Conservation (phyloP, 345 rosid species). For the Trapa bicornis region DNA sequence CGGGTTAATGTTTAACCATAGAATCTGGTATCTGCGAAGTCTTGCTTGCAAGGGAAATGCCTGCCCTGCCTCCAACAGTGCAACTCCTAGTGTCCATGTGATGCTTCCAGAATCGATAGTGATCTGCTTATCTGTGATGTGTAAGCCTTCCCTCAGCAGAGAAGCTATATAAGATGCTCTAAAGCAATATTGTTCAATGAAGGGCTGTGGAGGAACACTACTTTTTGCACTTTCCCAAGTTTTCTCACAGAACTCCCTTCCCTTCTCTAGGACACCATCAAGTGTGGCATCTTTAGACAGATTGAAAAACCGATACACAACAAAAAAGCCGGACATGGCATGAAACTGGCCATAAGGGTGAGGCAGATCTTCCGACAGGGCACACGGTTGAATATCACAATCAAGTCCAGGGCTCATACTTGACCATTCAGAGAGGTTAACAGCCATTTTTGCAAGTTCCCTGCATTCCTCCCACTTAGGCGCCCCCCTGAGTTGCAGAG, state of each 20-base stretch:
- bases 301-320: conserved; percentile 79
- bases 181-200: conserved; percentile 96
- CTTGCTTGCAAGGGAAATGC: conserved; percentile 48
- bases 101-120: conserved; percentile 87
- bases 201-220: conserved; percentile 91
- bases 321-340: conserved; percentile 89
- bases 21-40: conserved; percentile 41
- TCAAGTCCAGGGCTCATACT: conserved; percentile 46
- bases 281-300: conserved; percentile 71
- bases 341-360: conserved; percentile 86
- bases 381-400: conserved; percentile 89
- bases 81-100: conserved; percentile 97
- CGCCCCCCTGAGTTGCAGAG: conserved; percentile 63
- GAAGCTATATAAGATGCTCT: conserved; percentile 86
- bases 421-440: conserved; percentile 91
- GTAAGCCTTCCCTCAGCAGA: conserved; percentile 81
- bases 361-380: conserved; percentile 60
- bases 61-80: conserved; percentile 76
- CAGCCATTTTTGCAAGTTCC: conserved; percentile 62
- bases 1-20: conserved; percentile 63
- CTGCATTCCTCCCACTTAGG: conserved; percentile 81
- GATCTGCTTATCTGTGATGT: conserved; percentile 61
- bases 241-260: conserved; percentile 72
- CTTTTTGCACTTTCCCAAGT: conserved; percentile 66
- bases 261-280: conserved; percentile 84